Percentiles rank a stretch among this genome's conserved stretches.
Conservation (phyloP, 2,329 filamentous ascomycete species). For the Trichoderma sp. region DNA sequence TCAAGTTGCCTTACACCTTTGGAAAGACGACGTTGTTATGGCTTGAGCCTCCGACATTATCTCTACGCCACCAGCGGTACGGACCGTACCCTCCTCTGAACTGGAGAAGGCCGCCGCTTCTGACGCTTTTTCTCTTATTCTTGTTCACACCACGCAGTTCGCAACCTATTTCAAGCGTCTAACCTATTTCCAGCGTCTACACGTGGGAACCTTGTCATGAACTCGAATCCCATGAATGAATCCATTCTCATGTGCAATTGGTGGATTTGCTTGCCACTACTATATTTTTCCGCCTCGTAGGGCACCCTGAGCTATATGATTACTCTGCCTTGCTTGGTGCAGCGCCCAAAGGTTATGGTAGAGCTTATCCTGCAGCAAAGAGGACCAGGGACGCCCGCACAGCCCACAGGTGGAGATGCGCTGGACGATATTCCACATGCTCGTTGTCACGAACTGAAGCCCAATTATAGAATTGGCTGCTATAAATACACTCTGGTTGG, state of each 20-base stretch:
- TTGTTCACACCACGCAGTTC: too few relatives aligned
- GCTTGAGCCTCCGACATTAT: too few relatives aligned
- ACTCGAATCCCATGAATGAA: background rate
- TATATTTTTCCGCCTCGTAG: slow-evolving; percentile 8
- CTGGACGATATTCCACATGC: background rate
- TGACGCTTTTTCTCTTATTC: background rate
- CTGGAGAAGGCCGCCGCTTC: too few relatives aligned
- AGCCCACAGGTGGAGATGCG: background rate
- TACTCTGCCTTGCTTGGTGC: background rate
- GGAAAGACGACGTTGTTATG: too few relatives aligned
- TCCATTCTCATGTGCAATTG: background rate
- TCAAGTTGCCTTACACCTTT: background rate
- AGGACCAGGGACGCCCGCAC: background rate
- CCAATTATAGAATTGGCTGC: background rate
- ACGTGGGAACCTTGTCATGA: background rate
- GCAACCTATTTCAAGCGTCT: fast-evolving
- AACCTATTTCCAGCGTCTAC: background rate
- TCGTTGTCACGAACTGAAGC: background rate
- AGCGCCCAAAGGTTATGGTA: background rate
- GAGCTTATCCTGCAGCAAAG: background rate
- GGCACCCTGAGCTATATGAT: background rate
- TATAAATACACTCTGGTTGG: background rate
- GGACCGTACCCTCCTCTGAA: background rate
- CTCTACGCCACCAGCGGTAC: too few relatives aligned
- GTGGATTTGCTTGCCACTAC: background rate